Base-by-base conservation (phyloP, 2,329 filamentous ascomycete species). In the Aspergillus thermomutatus region DNA sequence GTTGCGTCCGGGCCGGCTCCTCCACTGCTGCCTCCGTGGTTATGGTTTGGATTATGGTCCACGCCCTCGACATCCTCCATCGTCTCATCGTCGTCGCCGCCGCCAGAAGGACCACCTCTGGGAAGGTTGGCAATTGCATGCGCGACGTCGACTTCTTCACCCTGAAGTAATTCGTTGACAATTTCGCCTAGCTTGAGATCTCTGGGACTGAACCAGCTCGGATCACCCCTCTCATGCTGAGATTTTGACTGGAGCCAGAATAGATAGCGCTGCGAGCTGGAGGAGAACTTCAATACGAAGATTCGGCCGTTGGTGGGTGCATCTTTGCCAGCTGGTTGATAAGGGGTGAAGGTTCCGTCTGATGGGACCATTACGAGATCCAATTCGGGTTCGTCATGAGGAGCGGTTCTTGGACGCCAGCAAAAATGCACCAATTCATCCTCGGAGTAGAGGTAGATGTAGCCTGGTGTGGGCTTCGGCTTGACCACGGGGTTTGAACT, bases 391-490 rank as follows among this genome's bases (percentile, higher is more conserved):
- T 89, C 79, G 61, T 89, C 84, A 64, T 91, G 77, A 23, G 87
- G 80, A 57, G 85, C 84, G 64, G 81, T 83, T 64, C 94, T 88
- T 68, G 90, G 87, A 64, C 92, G 89, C 95, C 95, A 99, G 84
- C 92, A 97, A 79, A 99, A 96, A 79, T 97, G 92, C 59, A 96
- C 83, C 59, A 99, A 84, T 52, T 97, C 93, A 87, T 97, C 93
- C 81, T 96, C 92, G 52, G 83, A 83, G 77, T 94, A 96, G 54
- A 97, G 87, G 74, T 95, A 97, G 71, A 97, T 85, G 76, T 95
- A 97, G 66, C 93, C 93, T 4, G 86, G 87, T 8, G 86, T 88
- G 27, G 85, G 79, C 64, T 85, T 82, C 40, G 91, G 86, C 71
- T 86, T 89, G 69, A 95, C 87, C 75, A 87, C 91, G 73, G 82